phyloP scores from a whole-genome alignment of 2,329 filamentous ascomycete genomes.

The Didymosphaeria variabile region DNA sequence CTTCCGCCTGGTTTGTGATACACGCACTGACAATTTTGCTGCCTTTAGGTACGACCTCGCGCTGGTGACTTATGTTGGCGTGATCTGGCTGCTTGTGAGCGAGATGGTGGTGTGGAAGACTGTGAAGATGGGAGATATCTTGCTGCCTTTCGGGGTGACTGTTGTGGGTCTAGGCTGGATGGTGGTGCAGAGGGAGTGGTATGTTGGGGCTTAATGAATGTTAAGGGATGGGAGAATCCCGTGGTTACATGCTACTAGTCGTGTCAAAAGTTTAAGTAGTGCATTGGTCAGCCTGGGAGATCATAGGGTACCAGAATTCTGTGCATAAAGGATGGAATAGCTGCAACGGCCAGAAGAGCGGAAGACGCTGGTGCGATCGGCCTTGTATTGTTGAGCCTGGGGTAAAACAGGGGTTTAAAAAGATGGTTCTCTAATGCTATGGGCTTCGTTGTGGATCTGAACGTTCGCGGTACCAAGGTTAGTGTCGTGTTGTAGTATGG shows the following conservation, averaged over 20 bases:
- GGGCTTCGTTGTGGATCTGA: neutral
- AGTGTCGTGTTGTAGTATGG: neutral
- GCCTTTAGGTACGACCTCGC: conserved; percentile 10
- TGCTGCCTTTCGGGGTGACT: conserved; percentile 6
- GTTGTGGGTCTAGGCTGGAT: conserved; percentile 15
- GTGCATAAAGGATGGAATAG: too few relatives aligned
- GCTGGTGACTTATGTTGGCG: conserved; percentile 13
- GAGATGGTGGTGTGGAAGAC: conserved; percentile 14
- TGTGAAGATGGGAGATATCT: neutral
- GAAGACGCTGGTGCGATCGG: too few relatives aligned
- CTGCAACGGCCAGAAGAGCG: too few relatives aligned
- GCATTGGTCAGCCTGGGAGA: neutral
- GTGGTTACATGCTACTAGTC: neutral
- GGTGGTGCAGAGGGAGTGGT: conserved; percentile 13
- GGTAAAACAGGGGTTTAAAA: neutral
- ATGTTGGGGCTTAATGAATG: neutral
- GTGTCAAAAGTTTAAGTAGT: too few relatives aligned
- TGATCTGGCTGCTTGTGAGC: conserved; percentile 13
- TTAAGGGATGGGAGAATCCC: neutral
- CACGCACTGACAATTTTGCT: too few relatives aligned
- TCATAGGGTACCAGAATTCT: neutral
- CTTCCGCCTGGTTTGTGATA: too few relatives aligned
- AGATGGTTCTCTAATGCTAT: neutral
- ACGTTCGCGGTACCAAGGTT: neutral
- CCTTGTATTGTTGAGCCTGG: neutral